These are phyloP conservation scores for Boletus pseudo-olivaceus DNA, from an alignment of 768 basidiomycete species.

Conservation along the genomic window DNA sequence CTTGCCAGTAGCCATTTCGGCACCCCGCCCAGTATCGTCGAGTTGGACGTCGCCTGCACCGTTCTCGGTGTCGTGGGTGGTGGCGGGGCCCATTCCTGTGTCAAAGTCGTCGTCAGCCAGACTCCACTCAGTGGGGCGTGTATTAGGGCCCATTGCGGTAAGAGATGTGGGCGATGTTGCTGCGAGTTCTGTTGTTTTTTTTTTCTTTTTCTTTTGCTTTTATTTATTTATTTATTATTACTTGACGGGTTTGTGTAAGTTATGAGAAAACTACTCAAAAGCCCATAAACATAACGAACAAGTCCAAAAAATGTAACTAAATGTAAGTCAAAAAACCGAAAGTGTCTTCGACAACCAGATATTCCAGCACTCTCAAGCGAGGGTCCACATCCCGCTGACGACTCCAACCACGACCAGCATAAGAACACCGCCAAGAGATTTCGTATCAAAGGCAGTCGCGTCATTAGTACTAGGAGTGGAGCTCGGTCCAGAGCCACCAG, in stretches of 20 bases:
- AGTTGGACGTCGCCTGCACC: constrained; percentile 42
- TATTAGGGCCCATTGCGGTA: constrained; percentile 23
- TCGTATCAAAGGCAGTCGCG: constrained; percentile 27
- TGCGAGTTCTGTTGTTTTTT: background rate
- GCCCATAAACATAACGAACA: background rate
- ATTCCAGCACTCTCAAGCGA: constrained; percentile 24
- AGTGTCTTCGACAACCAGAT: background rate
- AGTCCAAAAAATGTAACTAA: background rate
- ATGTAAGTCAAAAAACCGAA: background rate
- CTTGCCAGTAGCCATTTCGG: constrained; percentile 17
- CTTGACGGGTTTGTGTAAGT: background rate
- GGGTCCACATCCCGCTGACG: constrained; percentile 42
- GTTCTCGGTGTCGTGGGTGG: constrained; percentile 44
- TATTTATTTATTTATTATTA: background rate
- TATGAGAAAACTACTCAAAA: constrained; percentile 1
- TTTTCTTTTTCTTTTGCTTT: background rate
- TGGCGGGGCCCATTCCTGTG: constrained; percentile 42
- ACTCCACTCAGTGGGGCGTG: constrained; percentile 40
- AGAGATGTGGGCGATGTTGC: background rate
- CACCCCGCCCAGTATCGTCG: constrained; percentile 19
- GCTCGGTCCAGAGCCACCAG: constrained; percentile 21
- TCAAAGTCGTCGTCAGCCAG: constrained; percentile 45
- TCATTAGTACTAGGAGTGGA: constrained; percentile 22
- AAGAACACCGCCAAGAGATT: constrained; percentile 37
- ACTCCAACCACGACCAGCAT: constrained; percentile 35